Base-by-base conservation (phyloP, 202 grass and related monocot genomes). In the Bolboschoenoplectus hybrid region DNA sequence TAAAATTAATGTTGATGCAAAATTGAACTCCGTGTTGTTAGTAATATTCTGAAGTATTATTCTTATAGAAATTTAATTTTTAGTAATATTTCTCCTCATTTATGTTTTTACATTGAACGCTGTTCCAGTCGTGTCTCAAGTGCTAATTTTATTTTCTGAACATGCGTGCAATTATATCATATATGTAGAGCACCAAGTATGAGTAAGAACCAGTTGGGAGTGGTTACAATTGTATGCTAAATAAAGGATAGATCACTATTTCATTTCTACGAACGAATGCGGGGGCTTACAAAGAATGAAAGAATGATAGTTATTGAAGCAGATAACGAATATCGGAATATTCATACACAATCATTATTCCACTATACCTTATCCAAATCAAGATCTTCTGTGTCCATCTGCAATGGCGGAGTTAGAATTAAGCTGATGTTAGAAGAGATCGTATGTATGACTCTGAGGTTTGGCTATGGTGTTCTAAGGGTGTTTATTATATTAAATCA, bases 201-300 rank as follows among this genome's bases (percentile, higher is more conserved):
- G 16, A 70, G 67, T 45, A 45, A 44, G 62, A 65, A 45, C 67
- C 8, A 45, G 69, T 49, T 49, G 69, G 68, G 9, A 73, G 44
- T 73, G 8, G 17, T 49, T 73, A 73, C 69, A 73, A 12, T 73
- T 49, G 68, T 20, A 49, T 26, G 49, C 69, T 49, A 73, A 73
- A 26, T 26, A 10, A 49, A 49, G 43, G n/a, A 73, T 73, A 73
- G 1, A 47, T 47, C 41, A 46, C 43, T 72, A 72, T 19, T 72
- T 47, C 14, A 70, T 45, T 70, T 70, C 67, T 19, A 70, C 67
- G 14, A 44, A 17, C 39, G 71, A 51, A 32, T 50, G 69, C 8
- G 9, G 70, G 70, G 17, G 17, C n/a, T 46, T 36, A 65, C 2
- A 13, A 52, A 2, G 9, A 52, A 52, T 52, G 9, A 26, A 7